These are phyloP conservation scores for Trametes cinnabarina DNA, from an alignment of 768 basidiomycete genomes.

Conservation along the genomic window DNA sequence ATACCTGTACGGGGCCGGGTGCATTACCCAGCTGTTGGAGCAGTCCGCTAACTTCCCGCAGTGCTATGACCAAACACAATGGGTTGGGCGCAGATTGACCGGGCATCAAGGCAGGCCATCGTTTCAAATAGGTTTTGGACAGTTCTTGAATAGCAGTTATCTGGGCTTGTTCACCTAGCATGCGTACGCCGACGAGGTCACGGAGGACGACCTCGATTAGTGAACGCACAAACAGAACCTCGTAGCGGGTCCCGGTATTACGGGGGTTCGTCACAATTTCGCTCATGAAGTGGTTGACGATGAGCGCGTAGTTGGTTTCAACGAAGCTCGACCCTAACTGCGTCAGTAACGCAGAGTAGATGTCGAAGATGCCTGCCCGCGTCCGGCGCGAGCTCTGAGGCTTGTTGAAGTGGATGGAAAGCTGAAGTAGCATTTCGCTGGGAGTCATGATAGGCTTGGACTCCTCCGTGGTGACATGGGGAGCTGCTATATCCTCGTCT, in stretches of 20 bases:
- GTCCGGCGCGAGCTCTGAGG: slow-evolving; percentile 62
- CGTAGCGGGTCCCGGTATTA: slow-evolving; percentile 61
- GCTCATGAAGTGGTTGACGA: slow-evolving; percentile 73
- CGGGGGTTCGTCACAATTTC: slow-evolving; percentile 70
- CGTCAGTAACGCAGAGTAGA: slow-evolving; percentile 76
- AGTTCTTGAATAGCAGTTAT: slow-evolving; percentile 88
- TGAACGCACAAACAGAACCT: slow-evolving; percentile 67
- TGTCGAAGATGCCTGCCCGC: slow-evolving; percentile 84
- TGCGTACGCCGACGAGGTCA: slow-evolving; percentile 83
- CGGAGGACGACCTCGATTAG: slow-evolving; percentile 76
- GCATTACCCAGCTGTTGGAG: slow-evolving; percentile 90
- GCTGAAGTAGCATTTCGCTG: slow-evolving; percentile 75
- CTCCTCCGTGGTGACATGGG: slow-evolving; percentile 47
- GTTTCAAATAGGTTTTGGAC: slow-evolving; percentile 75
- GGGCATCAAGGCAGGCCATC: slow-evolving; percentile 93
- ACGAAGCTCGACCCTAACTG: slow-evolving; percentile 75
- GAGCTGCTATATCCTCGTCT: slow-evolving; percentile 51
- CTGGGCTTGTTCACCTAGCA: slow-evolving; percentile 92
- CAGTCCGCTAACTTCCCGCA: slow-evolving; percentile 83
- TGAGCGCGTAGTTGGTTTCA: slow-evolving; percentile 77
- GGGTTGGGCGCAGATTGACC: slow-evolving; percentile 71
- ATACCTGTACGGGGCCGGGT: slow-evolving; percentile 80
- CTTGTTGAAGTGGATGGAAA: slow-evolving; percentile 83
- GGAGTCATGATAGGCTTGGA: slow-evolving; percentile 67
- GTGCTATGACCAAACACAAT: slow-evolving; percentile 64